phyloP scores from a whole-genome alignment of 2,329 filamentous ascomycete genomes.

The Helotiales sp. region DNA sequence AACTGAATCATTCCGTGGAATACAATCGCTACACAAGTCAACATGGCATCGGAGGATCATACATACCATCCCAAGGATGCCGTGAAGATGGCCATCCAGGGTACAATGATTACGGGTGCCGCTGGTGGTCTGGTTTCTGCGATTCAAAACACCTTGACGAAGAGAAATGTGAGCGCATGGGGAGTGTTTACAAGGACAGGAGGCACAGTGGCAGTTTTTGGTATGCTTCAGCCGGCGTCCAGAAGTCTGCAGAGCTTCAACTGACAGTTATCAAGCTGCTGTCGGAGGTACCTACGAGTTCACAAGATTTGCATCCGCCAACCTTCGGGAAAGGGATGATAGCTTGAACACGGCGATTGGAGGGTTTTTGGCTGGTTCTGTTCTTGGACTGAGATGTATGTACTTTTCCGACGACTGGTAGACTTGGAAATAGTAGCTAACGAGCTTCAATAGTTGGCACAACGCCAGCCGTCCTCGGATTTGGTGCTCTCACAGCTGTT shows the following conservation, averaged over 20 bases:
- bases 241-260: not conserved
- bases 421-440: slow-evolving; percentile 6
- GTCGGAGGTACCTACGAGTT: slow-evolving; percentile 70
- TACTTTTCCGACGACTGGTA: too few species aligned
- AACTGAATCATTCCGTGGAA: slow-evolving; percentile 3
- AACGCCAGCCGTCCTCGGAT: slow-evolving; percentile 64
- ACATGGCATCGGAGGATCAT: slow-evolving; percentile 51
- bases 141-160: slow-evolving; percentile 83
- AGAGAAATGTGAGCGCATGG: slow-evolving; percentile 77
- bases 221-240: slow-evolving; percentile 5
- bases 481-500: slow-evolving; percentile 56
- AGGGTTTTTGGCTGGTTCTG: slow-evolving; percentile 63
- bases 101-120: slow-evolving; percentile 62
- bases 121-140: slow-evolving; percentile 73
- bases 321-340: slow-evolving; percentile 69
- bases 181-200: slow-evolving; percentile 80
- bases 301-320: slow-evolving; percentile 63
- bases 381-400: slow-evolving; percentile 62
- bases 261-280: slow-evolving; percentile 34
- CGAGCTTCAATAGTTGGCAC: slow-evolving; percentile 50
- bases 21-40: slow-evolving; percentile 30
- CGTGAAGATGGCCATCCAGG: slow-evolving; percentile 64
- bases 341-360: slow-evolving; percentile 63
- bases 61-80: slow-evolving; percentile 75
- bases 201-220: slow-evolving; percentile 61